Conservation (phyloP, 345 rosid genomes). For the Salix arbutifolia region DNA sequence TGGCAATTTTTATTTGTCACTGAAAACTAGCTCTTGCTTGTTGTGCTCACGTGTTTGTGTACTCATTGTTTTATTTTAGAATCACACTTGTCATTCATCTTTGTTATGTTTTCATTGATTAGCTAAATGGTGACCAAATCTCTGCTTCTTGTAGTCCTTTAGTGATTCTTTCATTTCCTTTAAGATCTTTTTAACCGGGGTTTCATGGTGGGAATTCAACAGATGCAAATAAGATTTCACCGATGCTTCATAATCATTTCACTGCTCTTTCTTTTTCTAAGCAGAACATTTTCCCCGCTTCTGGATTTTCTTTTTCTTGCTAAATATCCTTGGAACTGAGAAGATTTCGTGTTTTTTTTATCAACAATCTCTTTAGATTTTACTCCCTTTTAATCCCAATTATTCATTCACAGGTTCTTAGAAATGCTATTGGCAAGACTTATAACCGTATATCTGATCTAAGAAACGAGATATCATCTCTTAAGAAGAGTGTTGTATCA, state of each 20-base stretch:
- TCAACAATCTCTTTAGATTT: constrained; percentile 1
- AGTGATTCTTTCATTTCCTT: background rate
- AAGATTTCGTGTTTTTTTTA: background rate
- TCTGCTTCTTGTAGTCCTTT: background rate
- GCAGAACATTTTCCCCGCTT: background rate
- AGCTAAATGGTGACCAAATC: background rate
- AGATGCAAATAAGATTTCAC: background rate
- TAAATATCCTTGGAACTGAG: background rate
- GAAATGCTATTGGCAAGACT: constrained; percentile 92
- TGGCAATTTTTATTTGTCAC: no score
- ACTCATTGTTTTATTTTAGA: no score
- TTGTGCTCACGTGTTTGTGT: no score
- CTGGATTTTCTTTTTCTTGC: background rate
- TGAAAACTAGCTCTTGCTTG: no score
- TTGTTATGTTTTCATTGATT: background rate
- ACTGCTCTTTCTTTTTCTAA: no score
- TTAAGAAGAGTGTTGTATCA: constrained; percentile 49
- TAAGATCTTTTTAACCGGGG: background rate
- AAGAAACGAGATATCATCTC: constrained; percentile 75
- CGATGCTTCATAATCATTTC: background rate
- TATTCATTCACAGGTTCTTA: constrained; percentile 53
- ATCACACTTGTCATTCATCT: background rate
- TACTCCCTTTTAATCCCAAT: constrained; percentile 1
- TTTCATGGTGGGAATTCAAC: background rate
- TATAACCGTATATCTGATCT: constrained; percentile 82